These are phyloP conservation scores for Wickerhamiella shivajii DNA, from an alignment of 805 yeast species.

Conservation along the genomic window DNA sequence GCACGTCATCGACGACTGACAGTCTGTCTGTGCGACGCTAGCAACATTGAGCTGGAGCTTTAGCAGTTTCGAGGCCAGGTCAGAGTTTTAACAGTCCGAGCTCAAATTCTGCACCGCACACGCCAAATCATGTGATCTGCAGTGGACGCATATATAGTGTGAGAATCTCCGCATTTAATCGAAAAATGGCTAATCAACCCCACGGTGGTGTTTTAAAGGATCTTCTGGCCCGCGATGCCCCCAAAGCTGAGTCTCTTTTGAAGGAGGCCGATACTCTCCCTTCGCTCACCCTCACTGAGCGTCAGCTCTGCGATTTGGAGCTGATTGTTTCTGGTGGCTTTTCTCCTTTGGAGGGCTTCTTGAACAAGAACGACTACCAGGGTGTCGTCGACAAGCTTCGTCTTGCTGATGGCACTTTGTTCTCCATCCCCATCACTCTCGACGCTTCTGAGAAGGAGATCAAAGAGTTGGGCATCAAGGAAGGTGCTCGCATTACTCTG, in stretches of 20 bases:
- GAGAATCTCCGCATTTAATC: not conserved
- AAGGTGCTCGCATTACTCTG: constrained; percentile 54
- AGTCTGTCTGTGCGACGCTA: too few relatives aligned
- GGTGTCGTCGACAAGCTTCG: constrained; percentile 56
- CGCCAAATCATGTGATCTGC: constrained; percentile 8
- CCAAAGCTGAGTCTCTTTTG: constrained; percentile 40
- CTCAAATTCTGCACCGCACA: too few relatives aligned
- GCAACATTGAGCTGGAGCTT: too few relatives aligned
- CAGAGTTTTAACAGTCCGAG: too few relatives aligned
- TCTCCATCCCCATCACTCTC: constrained; percentile 87
- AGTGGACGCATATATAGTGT: not conserved
- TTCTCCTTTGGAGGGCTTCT: constrained; percentile 68
- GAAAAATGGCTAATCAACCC: constrained; percentile 39
- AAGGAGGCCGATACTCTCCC: constrained; percentile 40
- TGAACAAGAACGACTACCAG: constrained; percentile 51
- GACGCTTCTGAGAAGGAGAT: constrained; percentile 50
- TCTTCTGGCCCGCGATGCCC: constrained; percentile 64
- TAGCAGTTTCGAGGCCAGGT: too few relatives aligned
- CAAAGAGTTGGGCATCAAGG: constrained; percentile 26
- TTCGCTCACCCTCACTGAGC: constrained; percentile 45
- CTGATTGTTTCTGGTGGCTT: constrained; percentile 87
- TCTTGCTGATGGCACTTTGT: constrained; percentile 58
- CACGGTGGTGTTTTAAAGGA: constrained; percentile 90
- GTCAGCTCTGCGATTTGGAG: constrained; percentile 90
- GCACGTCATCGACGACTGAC: too few relatives aligned